These are phyloP conservation scores for Triangularia setosa DNA, from an alignment of 2,329 filamentous ascomycete species.

Conservation along the genomic window DNA sequence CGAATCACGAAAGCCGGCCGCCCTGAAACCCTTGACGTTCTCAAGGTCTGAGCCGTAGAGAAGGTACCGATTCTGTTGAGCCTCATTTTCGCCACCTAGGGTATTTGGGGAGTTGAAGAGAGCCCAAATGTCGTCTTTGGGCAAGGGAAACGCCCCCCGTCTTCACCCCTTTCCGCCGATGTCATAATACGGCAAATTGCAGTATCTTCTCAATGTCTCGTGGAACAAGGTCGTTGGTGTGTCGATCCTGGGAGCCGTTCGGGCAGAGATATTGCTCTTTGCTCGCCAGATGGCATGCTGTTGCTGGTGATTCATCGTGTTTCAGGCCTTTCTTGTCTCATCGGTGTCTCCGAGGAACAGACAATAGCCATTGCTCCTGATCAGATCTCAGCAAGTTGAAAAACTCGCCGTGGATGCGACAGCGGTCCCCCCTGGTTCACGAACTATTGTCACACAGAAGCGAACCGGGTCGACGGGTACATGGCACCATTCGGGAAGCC, in stretches of 20 bases:
- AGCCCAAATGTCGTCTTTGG: neutral
- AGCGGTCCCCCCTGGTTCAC: neutral
- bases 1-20: neutral
- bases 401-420: neutral
- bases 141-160: neutral
- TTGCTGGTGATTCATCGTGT: neutral
- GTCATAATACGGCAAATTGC: neutral
- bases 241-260: neutral
- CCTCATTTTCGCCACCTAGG: neutral
- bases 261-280: neutral
- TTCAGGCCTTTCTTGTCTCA: neutral
- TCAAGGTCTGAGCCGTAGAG: neutral
- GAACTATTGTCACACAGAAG: neutral
- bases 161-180: neutral
- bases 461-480: conserved; percentile 2
- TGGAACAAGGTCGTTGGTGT: neutral
- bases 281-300: neutral
- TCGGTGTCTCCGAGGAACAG: neutral
- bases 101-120: neutral
- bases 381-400: neutral
- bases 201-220: neutral
- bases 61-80: neutral
- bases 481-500: conserved; percentile 8
- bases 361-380: neutral
- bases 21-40: neutral